Base-by-base conservation (phyloP, 257 asterid species). In the Plantago major region DNA sequence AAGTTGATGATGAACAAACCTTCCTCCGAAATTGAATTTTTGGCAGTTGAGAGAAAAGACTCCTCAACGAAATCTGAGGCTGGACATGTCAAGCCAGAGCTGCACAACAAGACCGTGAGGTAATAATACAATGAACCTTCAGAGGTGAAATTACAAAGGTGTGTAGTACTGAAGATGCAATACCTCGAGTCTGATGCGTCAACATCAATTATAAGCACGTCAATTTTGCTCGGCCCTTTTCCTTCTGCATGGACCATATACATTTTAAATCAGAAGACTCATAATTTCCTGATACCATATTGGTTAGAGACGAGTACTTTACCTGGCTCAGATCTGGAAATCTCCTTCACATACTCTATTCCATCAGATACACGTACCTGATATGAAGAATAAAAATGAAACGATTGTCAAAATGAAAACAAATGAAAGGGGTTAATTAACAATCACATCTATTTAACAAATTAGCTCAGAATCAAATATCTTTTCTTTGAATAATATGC, bases 151-250 rank as follows among this genome's bases (percentile, higher is more conserved):
- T 11, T 26, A 6, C 7, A 4, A 33, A 33, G 11, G 3, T 22
- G 33, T 48, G 11, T 12, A n/a, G 6, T 49, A 28, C 45, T 53
- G 40, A 16, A 62, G 50, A 12, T 58, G 7, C 68, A 62, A 33
- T 78, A 86, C 99, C 94, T 89, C 7, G 84, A 72, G 67, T 93
- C 95, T 58, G 95, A 74, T 67, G 99, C 85, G 70, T 93, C 99
- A 52, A 87, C 99, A 69, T 93, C 99, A 60, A 93, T 84, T 65
- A 89, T 77, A 73, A 93, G 95, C 60, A 83, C 49, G 73, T 82
- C 94, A 17, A 82, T 45, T 76, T 76, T 78, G 50, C 56, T 13
- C 18, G 68, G 47, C 57, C 38, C 69, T 66, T 57, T 67, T 49
- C 64, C 78, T 57, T 74, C 82, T 71, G 76, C 72, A 60, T 26